These are phyloP conservation scores for Boletus hoseneyae DNA, from an alignment of 1,284 basidiomycete genomes.

Conservation along the genomic window DNA sequence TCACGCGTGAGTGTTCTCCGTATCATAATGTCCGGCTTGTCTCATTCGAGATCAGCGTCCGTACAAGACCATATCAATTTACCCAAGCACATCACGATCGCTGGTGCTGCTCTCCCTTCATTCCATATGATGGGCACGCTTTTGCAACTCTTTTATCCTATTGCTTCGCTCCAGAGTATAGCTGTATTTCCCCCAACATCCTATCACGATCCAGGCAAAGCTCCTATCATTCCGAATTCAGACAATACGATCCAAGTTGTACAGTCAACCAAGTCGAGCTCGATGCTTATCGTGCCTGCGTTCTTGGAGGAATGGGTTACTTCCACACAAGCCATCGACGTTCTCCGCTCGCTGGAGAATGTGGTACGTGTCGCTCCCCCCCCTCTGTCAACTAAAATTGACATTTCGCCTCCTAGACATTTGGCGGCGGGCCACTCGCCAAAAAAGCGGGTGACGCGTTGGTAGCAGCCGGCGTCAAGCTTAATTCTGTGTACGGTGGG, in stretches of 20 bases:
- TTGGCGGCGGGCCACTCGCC: slow-evolving; percentile 20
- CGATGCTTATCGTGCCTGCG: slow-evolving; percentile 16
- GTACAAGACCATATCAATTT: slow-evolving; percentile 9
- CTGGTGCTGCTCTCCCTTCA: slow-evolving; percentile 15
- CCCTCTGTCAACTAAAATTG: not conserved
- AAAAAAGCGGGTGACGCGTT: slow-evolving; percentile 22
- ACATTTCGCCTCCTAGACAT: slow-evolving; percentile 7
- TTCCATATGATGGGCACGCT: slow-evolving; percentile 21
- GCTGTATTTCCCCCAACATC: slow-evolving; percentile 19
- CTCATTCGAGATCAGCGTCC: slow-evolving; percentile 6
- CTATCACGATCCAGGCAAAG: slow-evolving; percentile 6
- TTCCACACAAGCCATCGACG: slow-evolving; percentile 7
- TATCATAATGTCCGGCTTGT: not conserved
- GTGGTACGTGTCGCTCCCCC: slow-evolving; percentile 13
- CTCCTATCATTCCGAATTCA: slow-evolving; percentile 19
- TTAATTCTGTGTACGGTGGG: slow-evolving; percentile 20
- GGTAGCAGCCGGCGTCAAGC: slow-evolving; percentile 18
- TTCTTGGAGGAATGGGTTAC: slow-evolving; percentile 22
- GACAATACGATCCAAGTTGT: slow-evolving; percentile 20
- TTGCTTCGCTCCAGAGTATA: slow-evolving; percentile 13
- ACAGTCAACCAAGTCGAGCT: slow-evolving; percentile 8
- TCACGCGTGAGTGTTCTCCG: slow-evolving; percentile 12
- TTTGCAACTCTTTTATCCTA: slow-evolving; percentile 15
- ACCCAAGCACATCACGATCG: not conserved
- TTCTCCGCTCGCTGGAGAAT: slow-evolving; percentile 10